Conservation (phyloP, 2,329 filamentous ascomycete genomes). For the Davidsoniella eucalypti region DNA sequence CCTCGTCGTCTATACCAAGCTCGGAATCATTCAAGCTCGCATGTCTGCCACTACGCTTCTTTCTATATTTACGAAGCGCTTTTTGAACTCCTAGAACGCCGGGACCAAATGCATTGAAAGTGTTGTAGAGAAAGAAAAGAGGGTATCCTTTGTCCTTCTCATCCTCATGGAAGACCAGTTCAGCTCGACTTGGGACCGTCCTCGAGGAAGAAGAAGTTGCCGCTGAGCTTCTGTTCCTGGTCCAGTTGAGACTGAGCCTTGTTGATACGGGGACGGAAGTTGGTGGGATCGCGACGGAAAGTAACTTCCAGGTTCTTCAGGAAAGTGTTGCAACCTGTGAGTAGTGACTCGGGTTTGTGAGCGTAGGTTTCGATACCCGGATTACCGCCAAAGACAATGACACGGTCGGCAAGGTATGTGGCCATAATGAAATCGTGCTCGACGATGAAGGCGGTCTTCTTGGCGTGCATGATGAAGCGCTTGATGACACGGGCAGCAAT, state of each 20-base stretch:
- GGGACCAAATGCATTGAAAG: constrained; percentile 23
- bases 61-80: constrained; percentile 16
- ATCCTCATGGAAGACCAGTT: constrained; percentile 29
- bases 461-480: constrained; percentile 99
- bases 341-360: constrained; percentile 76
- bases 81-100: constrained; percentile 39
- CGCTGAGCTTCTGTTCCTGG: constrained; percentile 85
- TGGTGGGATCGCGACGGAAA: constrained; percentile 93
- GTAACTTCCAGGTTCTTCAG: constrained; percentile 94
- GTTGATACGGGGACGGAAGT: constrained; percentile 95
- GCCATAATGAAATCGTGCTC: constrained; percentile 99
- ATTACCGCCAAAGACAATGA: constrained; percentile 95
- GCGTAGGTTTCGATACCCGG: constrained; percentile 79
- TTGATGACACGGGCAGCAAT: constrained; percentile 95
- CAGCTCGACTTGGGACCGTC: constrained; percentile 43
- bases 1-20: constrained; percentile 26
- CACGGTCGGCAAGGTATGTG: constrained; percentile 63
- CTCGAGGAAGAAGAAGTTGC: constrained; percentile 98
- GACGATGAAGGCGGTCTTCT: constrained; percentile 98
- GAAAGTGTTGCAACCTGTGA: constrained; percentile 94
- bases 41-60: constrained; percentile 5
- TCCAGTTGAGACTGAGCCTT: constrained; percentile 91
- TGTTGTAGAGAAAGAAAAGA: constrained; percentile 13
- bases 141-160: constrained; percentile 21
- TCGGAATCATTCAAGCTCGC: constrained; percentile 18